These are phyloP conservation scores for Entomortierella lignicola DNA, from an alignment of 192 early-diverging fungal genomes.

Conservation along the genomic window DNA sequence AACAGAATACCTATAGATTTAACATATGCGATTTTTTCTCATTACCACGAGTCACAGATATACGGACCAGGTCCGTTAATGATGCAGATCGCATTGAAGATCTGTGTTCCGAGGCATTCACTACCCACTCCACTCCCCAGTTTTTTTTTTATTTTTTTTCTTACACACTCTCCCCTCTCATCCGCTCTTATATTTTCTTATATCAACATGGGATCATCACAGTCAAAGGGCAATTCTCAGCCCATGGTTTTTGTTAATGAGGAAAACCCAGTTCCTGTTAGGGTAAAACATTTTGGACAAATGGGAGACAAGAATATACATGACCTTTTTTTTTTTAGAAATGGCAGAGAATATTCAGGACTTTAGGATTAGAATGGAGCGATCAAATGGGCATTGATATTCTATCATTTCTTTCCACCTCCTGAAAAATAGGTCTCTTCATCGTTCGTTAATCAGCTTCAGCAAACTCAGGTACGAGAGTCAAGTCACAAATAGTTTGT, in stretches of 20 bases:
- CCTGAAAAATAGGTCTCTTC: conserved; percentile 23
- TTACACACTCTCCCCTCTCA: conserved; percentile 3
- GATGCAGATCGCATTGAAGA: neutral
- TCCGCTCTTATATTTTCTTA: neutral
- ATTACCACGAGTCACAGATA: no score
- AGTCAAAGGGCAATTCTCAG: conserved; percentile 38
- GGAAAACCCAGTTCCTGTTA: conserved; percentile 48
- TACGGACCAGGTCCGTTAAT: no score
- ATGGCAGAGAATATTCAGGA: no score
- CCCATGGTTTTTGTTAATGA: conserved; percentile 56
- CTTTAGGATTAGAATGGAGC: no score
- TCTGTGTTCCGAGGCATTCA: conserved; percentile 3
- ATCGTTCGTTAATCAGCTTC: conserved; percentile 40
- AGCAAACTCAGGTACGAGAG: conserved; percentile 37
- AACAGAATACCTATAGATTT: no score
- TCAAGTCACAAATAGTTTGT: neutral
- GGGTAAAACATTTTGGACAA: conserved; percentile 22
- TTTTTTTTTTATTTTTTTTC: neutral
- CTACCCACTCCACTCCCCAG: neutral
- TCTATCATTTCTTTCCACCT: neutral
- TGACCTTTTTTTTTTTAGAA: no score
- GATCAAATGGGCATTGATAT: no score
- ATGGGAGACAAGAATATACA: no score
- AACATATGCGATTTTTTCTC: no score
- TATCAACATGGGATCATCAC: conserved; percentile 48